Evolutionary conservation across 2,329 filamentous ascomycete genomes (phyloP).

Genomic region (Raffaelea arxii): DNA sequence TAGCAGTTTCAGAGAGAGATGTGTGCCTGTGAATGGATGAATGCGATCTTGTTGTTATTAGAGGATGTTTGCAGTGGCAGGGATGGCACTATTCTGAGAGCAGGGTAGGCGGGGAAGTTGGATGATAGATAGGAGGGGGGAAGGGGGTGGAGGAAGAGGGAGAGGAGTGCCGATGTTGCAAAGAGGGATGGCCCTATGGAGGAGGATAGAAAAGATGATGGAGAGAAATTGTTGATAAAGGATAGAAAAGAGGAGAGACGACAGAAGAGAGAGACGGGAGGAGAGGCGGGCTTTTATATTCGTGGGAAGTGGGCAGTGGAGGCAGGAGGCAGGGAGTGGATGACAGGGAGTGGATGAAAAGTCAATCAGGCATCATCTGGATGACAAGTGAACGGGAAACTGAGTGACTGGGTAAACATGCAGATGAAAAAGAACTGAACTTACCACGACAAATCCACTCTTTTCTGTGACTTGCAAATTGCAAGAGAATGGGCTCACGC

Average conservation of each 20-base stretch:
- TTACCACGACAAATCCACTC: not conserved
- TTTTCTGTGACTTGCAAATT: not conserved
- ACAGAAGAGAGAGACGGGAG: not conserved
- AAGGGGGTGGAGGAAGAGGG: not conserved
- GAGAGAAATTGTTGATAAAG: too few relatives aligned
- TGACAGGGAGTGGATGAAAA: not conserved
- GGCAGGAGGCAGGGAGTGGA: not conserved
- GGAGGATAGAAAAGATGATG: not conserved
- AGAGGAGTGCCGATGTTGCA: not conserved
- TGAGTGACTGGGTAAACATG: not conserved
- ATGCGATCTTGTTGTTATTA: too few relatives aligned
- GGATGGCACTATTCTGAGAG: too few relatives aligned
- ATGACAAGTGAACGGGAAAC: not conserved
- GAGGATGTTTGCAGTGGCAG: too few relatives aligned
- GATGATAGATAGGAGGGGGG: not conserved
- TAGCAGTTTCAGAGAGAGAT: too few relatives aligned
- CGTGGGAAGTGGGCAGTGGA: not conserved
- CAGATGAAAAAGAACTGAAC: not conserved
- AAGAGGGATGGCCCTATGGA: not conserved
- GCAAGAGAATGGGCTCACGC: not conserved
- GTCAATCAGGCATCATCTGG: too few relatives aligned
- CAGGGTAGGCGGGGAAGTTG: not conserved
- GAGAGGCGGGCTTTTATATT: constrained; percentile 4
- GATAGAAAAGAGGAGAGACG: not conserved
- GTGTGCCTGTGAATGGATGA: too few relatives aligned